phyloP scores from a whole-genome alignment of 2,329 filamentous ascomycete species.

The Lecanicillium sp. region DNA sequence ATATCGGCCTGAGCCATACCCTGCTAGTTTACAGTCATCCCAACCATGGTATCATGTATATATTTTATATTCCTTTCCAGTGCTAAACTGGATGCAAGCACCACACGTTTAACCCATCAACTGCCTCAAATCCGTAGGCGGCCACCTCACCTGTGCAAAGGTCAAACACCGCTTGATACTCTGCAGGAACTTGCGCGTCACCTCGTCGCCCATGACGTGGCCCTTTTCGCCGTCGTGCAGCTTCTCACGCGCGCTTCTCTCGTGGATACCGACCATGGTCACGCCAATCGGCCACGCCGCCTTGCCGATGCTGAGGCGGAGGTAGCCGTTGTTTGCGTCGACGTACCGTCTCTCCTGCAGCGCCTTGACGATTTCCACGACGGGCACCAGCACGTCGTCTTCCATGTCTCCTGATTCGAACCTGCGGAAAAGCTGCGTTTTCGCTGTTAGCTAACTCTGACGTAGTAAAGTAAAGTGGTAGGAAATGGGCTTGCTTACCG shows the following conservation, averaged over 20 bases:
- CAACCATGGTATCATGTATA: not conserved
- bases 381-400: slow-evolving; percentile 68
- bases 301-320: slow-evolving; percentile 88
- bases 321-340: slow-evolving; percentile 91
- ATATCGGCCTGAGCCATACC: too few relatives aligned
- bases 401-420: slow-evolving; percentile 77
- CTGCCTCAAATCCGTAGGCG: slow-evolving; percentile 84
- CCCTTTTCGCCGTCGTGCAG: slow-evolving; percentile 81
- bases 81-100: slow-evolving; percentile 12
- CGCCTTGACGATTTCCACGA: slow-evolving; percentile 86
- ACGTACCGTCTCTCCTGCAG: slow-evolving; percentile 90
- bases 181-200: slow-evolving; percentile 90
- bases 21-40: too few relatives aligned
- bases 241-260: slow-evolving; percentile 91
- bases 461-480: not conserved
- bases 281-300: slow-evolving; percentile 98
- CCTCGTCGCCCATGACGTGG: slow-evolving; percentile 95
- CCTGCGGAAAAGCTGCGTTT: slow-evolving; percentile 66
- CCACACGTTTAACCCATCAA: slow-evolving; percentile 88
- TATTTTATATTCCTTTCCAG: not conserved
- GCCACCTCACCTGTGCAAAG: slow-evolving; percentile 95
- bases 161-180: slow-evolving; percentile 96
- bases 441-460: not conserved
- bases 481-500: slow-evolving; percentile 41
- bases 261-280: slow-evolving; percentile 99